phyloP scores from a whole-genome alignment of 768 basidiomycete genomes.

The Tulasnella sp. region DNA sequence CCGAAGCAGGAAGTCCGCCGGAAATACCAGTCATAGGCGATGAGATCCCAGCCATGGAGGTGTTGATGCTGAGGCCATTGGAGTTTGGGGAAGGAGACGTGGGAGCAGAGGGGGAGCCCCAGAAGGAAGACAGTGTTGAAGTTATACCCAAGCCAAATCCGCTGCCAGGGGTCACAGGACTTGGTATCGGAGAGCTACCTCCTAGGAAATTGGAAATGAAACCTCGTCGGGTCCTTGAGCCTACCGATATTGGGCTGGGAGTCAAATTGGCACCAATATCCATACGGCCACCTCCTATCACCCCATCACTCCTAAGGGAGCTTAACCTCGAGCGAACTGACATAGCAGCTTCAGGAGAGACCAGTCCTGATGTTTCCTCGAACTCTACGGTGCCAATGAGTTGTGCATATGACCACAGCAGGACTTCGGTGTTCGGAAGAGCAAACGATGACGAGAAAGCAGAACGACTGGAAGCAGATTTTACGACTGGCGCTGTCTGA shows the following conservation, averaged over 20 bases:
- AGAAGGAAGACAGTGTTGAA: not conserved
- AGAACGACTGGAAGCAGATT: not conserved
- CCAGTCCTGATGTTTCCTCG: conserved; percentile 21
- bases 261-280: conserved; percentile 41
- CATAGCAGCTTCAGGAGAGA: conserved; percentile 15
- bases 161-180: conserved; percentile 19
- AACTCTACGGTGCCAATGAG: conserved; percentile 26
- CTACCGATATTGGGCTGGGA: not conserved
- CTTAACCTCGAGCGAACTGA: not conserved
- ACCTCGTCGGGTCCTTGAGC: not conserved
- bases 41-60: not conserved
- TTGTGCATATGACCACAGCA: conserved; percentile 28
- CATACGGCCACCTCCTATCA: conserved; percentile 67
- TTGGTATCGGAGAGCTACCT: conserved; percentile 22
- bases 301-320: conserved; percentile 20
- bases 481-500: not conserved
- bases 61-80: conserved; percentile 18
- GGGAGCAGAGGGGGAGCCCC: not conserved
- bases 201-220: conserved; percentile 5
- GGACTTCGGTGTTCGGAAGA: conserved; percentile 21
- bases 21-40: conserved; percentile 1
- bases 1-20: conserved; percentile 26
- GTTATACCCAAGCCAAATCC: conserved; percentile 30
- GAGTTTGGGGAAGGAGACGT: conserved; percentile 28
- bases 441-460: conserved; percentile 19